These are phyloP conservation scores for Parastagonospora nodorum DNA, from an alignment of 2,329 filamentous ascomycete genomes.

Conservation along the genomic window DNA sequence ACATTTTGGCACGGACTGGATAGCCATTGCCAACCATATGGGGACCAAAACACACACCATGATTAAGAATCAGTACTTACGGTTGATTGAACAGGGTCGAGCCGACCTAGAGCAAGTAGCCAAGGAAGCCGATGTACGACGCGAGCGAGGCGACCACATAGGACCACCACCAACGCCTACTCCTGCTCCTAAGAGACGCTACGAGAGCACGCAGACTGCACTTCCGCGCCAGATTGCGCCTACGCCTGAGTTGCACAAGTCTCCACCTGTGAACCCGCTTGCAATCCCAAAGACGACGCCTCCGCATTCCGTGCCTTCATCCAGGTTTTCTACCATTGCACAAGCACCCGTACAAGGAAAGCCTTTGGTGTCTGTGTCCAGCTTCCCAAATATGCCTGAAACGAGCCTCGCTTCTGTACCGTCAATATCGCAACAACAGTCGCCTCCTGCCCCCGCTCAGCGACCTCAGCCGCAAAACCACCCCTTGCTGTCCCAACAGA, in stretches of 20 bases:
- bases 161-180: constrained; percentile 56
- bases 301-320: constrained; percentile 28
- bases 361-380: constrained; percentile 25
- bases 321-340: constrained; percentile 39
- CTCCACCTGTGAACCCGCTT: constrained; percentile 29
- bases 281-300: constrained; percentile 47
- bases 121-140: constrained; percentile 48
- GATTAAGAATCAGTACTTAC: constrained; percentile 62
- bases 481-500: constrained; percentile 34
- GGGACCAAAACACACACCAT: constrained; percentile 85
- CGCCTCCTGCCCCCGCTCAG: constrained; percentile 31
- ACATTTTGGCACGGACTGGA: constrained; percentile 81
- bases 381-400: constrained; percentile 31
- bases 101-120: constrained; percentile 50
- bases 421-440: constrained; percentile 36
- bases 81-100: constrained; percentile 51
- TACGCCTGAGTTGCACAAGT: constrained; percentile 51
- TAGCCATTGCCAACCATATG: constrained; percentile 76
- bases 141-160: constrained; percentile 51
- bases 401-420: constrained; percentile 33
- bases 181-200: constrained; percentile 53
- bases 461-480: constrained; percentile 34
- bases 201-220: constrained; percentile 48
- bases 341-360: constrained; percentile 40
- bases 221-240: constrained; percentile 52